Base-by-base conservation (phyloP, 352 stramenopile species). In the Phytopythium oedochilum region DNA sequence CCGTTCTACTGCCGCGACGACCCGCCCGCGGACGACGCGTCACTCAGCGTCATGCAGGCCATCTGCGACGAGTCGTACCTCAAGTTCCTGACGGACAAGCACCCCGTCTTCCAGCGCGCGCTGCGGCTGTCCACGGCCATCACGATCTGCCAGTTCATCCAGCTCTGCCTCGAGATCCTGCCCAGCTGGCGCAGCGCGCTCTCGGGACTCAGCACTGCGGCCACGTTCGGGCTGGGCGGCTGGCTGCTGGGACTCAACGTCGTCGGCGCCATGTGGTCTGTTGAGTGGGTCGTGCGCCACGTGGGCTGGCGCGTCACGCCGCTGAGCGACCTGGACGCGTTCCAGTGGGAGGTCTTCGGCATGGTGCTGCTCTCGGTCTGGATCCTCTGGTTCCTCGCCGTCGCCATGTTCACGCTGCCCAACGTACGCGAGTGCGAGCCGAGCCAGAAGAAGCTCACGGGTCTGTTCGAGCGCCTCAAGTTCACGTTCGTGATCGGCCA, bases 11-110 rank as follows among this genome's bases (percentile, higher is more conserved):
- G 81, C 39, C 67, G 54, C 18, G 62, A 66, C 12, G 42, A 60
- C 8, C 2, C 34, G n/a, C 39, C 64, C 17, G 34, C 57, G n/a
- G 57, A 71, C 2, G 62, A 81, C 8, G 46, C 59, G 1, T 68
- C 57, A 6, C 58, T 60, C 4, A 64, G 68, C 0, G 66, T 83
- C 62, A 55, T 75, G 34, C 68, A 81, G 39, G 68, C 64, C 18
- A 68, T 95, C 54, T 95, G 85, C 44, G 73, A 95, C 51, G 75
- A 91, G 49, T 92, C 78, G 22, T 95, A 93, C 43, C 53, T 95
- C 40, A 89, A 92, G 66, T 84, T 92, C 36, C 60, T 95, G 52
- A 92, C 81, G 1, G 80, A 92, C 34, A 76, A 73, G 26, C 82
- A 95, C 50, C 85, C 83, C 0, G 74, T 95, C 2, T 95, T 95